phyloP scores from a whole-genome alignment of 139 green algal species.

The Chlamydomonas eustigma region DNA sequence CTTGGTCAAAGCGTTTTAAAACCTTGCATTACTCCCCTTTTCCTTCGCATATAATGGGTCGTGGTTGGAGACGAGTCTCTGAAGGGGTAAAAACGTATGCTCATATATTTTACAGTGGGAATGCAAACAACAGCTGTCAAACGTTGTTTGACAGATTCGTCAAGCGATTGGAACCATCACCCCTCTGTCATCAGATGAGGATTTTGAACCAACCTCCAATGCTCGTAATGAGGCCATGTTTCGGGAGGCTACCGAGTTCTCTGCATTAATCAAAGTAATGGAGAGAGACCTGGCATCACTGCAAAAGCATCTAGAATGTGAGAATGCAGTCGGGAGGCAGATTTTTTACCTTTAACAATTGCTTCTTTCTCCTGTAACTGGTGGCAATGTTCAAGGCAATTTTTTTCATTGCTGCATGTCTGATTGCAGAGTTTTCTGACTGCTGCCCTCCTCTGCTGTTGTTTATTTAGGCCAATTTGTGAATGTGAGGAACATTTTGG shows the following conservation, averaged over 20 bases:
- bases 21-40: no score
- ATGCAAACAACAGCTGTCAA: no score
- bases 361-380: background rate
- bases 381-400: background rate
- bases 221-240: constrained; percentile 82
- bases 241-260: constrained; percentile 74
- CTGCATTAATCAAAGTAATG: constrained; percentile 55
- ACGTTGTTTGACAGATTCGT: no score
- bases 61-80: no score
- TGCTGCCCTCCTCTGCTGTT: no score
- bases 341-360: no score
- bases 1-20: no score
- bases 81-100: no score
- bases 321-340: constrained; percentile 1
- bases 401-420: background rate
- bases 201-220: constrained; percentile 71
- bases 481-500: constrained; percentile 53
- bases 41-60: no score
- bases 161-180: no score
- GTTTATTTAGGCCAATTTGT: constrained; percentile 48
- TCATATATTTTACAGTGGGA: no score
- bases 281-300: constrained; percentile 77
- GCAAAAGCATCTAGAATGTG: constrained; percentile 71
- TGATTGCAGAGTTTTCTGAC: background rate
- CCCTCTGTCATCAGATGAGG: background rate